phyloP scores from a whole-genome alignment of 2,329 filamentous ascomycete genomes.

The Pseudohalonectria lignicola region DNA sequence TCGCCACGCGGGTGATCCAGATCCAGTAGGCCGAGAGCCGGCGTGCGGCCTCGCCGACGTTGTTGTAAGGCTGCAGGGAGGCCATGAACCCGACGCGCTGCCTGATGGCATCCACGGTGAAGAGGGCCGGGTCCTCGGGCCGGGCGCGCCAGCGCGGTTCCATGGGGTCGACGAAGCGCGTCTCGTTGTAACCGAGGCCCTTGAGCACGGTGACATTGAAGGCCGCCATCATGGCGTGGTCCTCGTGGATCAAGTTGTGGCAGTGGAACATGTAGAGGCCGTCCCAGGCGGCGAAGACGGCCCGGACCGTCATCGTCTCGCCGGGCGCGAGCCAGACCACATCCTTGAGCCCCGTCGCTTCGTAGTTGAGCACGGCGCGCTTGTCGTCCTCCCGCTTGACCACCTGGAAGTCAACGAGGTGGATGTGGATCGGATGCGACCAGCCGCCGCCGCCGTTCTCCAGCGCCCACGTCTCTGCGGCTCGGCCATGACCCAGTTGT shows the following conservation, averaged over 20 bases:
- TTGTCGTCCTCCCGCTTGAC: constrained; percentile 31
- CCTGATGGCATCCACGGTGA: constrained; percentile 11
- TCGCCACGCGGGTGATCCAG: too few relatives aligned
- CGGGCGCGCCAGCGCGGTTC: constrained; percentile 21
- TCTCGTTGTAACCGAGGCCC: constrained; percentile 26
- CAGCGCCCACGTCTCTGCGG: constrained; percentile 36
- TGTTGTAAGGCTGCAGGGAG: constrained; percentile 14
- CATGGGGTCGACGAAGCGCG: constrained; percentile 23
- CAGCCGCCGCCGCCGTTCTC: constrained; percentile 37
- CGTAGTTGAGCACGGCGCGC: constrained; percentile 35
- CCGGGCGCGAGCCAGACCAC: constrained; percentile 41
- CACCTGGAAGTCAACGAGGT: constrained; percentile 47
- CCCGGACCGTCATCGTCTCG: constrained; percentile 38
- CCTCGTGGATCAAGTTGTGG: constrained; percentile 33
- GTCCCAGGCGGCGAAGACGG: constrained; percentile 39
- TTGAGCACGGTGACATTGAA: constrained; percentile 28
- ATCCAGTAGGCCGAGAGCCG: too few relatives aligned
- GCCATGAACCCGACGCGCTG: constrained; percentile 13
- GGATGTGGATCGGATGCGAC: constrained; percentile 45
- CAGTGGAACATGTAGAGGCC: constrained; percentile 41
- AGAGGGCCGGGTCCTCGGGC: constrained; percentile 11
- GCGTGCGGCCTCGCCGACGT: too few relatives aligned
- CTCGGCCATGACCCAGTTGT: constrained; percentile 35
- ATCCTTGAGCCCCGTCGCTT: constrained; percentile 44
- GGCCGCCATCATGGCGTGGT: constrained; percentile 33